Conservation (phyloP, 495 filamentous ascomycete genomes). For the Aspergillus hancockii region DNA sequence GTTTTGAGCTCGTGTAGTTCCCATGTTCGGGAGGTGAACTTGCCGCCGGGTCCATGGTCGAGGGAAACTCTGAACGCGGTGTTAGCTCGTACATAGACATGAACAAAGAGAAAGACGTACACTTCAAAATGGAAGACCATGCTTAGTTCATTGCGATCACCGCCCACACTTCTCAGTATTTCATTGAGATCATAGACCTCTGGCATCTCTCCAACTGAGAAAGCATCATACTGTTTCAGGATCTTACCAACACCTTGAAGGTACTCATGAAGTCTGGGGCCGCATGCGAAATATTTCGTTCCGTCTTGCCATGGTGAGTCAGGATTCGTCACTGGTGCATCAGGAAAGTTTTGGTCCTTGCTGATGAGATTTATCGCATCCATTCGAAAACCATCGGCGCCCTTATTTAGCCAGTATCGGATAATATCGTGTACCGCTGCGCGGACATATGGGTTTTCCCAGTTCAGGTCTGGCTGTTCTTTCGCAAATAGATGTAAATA, state of each 20-base stretch:
- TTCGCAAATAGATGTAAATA: constrained; percentile 64
- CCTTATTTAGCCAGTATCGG: constrained; percentile 65
- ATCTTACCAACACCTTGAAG: constrained; percentile 59
- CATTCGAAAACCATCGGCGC: constrained; percentile 61
- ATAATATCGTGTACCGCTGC: constrained; percentile 62
- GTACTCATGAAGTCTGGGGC: constrained; percentile 64
- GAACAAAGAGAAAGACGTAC: not conserved
- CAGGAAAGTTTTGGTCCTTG: constrained; percentile 56
- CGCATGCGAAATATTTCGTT: constrained; percentile 53
- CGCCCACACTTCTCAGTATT: constrained; percentile 51
- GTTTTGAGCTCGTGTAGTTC: constrained; percentile 47
- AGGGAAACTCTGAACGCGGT: constrained; percentile 14
- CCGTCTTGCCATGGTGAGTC: constrained; percentile 44
- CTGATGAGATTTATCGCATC: constrained; percentile 64
- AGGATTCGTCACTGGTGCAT: constrained; percentile 53
- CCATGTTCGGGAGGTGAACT: constrained; percentile 33
- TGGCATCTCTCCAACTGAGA: constrained; percentile 70
- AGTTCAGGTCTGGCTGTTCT: constrained; percentile 70
- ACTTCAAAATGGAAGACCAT: constrained; percentile 68
- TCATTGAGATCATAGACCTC: constrained; percentile 49
- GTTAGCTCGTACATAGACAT: not conserved
- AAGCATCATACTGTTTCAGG: constrained; percentile 56
- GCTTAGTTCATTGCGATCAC: constrained; percentile 52
- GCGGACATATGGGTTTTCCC: constrained; percentile 59
- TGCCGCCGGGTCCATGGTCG: constrained; percentile 17